These are phyloP conservation scores for Bipolaris cookei DNA, from an alignment of 2,329 filamentous ascomycete genomes.

Conservation along the genomic window DNA sequence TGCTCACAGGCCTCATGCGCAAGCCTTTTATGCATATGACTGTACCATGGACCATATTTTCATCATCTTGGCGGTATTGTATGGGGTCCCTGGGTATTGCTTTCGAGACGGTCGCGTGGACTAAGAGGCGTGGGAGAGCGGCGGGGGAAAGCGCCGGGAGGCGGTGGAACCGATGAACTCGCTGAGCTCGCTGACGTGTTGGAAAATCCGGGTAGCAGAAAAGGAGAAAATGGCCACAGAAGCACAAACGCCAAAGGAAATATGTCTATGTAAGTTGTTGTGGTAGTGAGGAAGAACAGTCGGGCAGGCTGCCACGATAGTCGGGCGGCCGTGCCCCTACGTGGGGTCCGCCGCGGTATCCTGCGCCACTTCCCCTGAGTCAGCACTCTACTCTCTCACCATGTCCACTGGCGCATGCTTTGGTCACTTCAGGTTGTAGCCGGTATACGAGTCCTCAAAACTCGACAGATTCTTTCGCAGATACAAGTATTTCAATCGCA, in stretches of 20 bases:
- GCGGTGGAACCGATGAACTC: not conserved
- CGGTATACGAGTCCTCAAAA: not conserved
- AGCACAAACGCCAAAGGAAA: slow-evolving; percentile 25
- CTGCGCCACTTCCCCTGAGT: slow-evolving; percentile 20
- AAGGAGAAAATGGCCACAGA: slow-evolving; percentile 5
- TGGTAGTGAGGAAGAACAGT: slow-evolving; percentile 14
- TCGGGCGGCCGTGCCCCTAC: slow-evolving; percentile 22
- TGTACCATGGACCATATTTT: slow-evolving; percentile 99
- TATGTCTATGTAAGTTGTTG: slow-evolving; percentile 14
- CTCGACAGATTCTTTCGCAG: not conserved
- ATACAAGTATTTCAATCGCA: not conserved
- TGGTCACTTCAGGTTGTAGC: not conserved
- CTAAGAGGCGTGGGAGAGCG: slow-evolving; percentile 6
- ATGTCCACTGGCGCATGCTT: not conserved
- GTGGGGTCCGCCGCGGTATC: slow-evolving; percentile 26
- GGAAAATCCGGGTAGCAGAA: not conserved
- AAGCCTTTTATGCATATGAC: slow-evolving; percentile 1
- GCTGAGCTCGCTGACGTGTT: slow-evolving; percentile 2
- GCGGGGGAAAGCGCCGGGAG: slow-evolving; percentile 5
- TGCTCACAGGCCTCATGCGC: not conserved
- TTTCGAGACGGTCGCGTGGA: slow-evolving; percentile 25
- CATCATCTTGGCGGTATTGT: slow-evolving; percentile 72
- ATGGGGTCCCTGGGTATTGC: slow-evolving; percentile 12
- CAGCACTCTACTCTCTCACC: slow-evolving; percentile 3
- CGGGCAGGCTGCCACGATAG: slow-evolving; percentile 23